Evolutionary conservation across 768 basidiomycete genomes (phyloP), one percentile per base, ranked within the genome.

Genomic region (Termitomyces sp.): DNA sequence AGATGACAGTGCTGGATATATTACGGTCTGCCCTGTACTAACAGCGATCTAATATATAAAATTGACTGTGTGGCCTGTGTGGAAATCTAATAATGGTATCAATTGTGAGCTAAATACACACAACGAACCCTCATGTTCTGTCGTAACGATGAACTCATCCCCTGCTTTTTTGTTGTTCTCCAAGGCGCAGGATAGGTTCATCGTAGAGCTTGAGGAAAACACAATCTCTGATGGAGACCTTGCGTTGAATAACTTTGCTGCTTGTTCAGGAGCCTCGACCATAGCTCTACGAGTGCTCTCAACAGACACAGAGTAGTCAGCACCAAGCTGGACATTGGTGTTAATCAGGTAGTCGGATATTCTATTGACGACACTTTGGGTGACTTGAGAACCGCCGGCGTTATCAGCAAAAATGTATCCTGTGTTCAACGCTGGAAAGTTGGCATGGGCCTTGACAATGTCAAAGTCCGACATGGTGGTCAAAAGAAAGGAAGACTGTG

Each of bases 91-190:
- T n/a, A 36, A 40, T 20, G 13, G 57, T 24, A 13, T 22, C 12
- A 2, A 49, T 22, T 24, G 57, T 45, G 56, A 18, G 8, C 28
- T 9, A 1, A 16, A 22, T 12, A 9, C 10, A 5, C 2, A 33
- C 20, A 36, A 57, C 73, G 28, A 40, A 90, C 88, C 83, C 77
- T 93, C 90, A 61, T 93, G 90, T 65, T 92, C 90, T 1, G 80
- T 82, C 0, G 87, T 88, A n/a, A 91, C 67, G 54, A 93, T 83
- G 56, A 92, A 83, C 69, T 92, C 90, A 58, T 91, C 90, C 4
- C 81, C 86, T 0, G 71, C 59, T 38, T 77, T 65, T 28, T 91
- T 75, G 53, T 78, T 77, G 0, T 61, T 64, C 35, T 87, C 87
- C 56, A 91, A 65, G 0, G 82, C 81, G 5, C 87, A 72, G 0